Base-by-base conservation (phyloP, 345 rosid genomes). In the Gynandropsis gynandra region DNA sequence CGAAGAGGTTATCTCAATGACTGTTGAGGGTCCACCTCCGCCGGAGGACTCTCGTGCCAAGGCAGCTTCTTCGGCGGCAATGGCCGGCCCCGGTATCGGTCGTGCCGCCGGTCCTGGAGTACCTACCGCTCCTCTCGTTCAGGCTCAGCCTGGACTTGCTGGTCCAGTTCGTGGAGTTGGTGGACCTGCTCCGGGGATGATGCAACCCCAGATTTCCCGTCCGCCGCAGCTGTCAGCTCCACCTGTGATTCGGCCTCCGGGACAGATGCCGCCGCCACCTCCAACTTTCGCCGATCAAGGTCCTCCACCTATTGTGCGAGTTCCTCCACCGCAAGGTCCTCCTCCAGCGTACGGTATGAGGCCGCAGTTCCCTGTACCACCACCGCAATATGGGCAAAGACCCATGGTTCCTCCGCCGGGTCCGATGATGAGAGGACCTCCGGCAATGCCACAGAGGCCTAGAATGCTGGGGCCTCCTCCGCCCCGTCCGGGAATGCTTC, bases 91-190 rank as follows among this genome's bases (percentile, higher is more conserved):
- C 0, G 97, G 99, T 2, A 56, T 85, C 7, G 99, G 97, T 1
- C 95, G 99, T 21, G 95, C 95, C 4, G 97, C 99, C n/a, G 99
- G 99, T 0, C 95, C 97, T 8, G 99, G 99, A 4, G 74, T 93
- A 16, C 90, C 99, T 0, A 72, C 95, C 0, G 95, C 83, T 16
- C 95, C 97, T 0, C 87, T 84, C 7, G 63, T 82, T 58, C 99
- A 93, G 54, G 97, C 99, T 1, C 99, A 93, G 77, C 97, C 99
- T 24, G 99, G 99, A 3, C 81, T 93, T 9, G 72, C 95, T 11
- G 99, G 99, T 4, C 99, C 99, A 0, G 81, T 93, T 44, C 84
- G 99, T 1, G 99, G 99, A 0, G 82, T 92, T 0, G 99, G 99
- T 50, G 99, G 99, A 7, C 99, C 99, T 0, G 72, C 97, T 29